Evolutionary conservation across 2,329 filamentous ascomycete genomes (phyloP).

Genomic region (Paradendryphiella salina): DNA sequence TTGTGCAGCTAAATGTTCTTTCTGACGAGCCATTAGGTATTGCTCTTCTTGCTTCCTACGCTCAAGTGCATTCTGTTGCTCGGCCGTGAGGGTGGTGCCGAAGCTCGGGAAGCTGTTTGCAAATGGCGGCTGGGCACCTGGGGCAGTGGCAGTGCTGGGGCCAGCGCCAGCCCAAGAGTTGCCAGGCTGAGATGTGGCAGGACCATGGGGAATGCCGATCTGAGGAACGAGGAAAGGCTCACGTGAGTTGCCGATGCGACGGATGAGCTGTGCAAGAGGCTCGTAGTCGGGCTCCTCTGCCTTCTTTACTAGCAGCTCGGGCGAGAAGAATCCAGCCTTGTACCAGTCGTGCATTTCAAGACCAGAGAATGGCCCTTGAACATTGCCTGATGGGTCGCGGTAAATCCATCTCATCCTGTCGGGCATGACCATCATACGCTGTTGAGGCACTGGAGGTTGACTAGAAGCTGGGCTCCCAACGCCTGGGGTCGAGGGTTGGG

Average conservation of each 20-base stretch:
- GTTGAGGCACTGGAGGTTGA: slow-evolving; percentile 69
- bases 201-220: slow-evolving; percentile 90
- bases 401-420: slow-evolving; percentile 99
- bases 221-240: slow-evolving; percentile 98
- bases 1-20: slow-evolving; percentile 87
- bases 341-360: slow-evolving; percentile 99
- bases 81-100: slow-evolving; percentile 91
- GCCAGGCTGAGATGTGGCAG: slow-evolving; percentile 58
- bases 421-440: slow-evolving; percentile 97
- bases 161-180: slow-evolving; percentile 51
- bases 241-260: slow-evolving; percentile 93
- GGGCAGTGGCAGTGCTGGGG: slow-evolving; percentile 42
- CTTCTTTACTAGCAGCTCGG: slow-evolving; percentile 92
- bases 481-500: slow-evolving; percentile 41
- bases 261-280: slow-evolving; percentile 88
- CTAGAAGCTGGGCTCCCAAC: slow-evolving; percentile 60
- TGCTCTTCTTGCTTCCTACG: slow-evolving; percentile 97
- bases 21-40: slow-evolving; percentile 92
- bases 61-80: slow-evolving; percentile 97
- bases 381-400: slow-evolving; percentile 86
- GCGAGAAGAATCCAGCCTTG: slow-evolving; percentile 95
- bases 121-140: slow-evolving; percentile 72
- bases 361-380: slow-evolving; percentile 93
- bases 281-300: slow-evolving; percentile 93
- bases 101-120: slow-evolving; percentile 94